Evolutionary conservation across 106 monocot genomes (phyloP).

Genomic region (Dactylorhiza incarnata): DNA sequence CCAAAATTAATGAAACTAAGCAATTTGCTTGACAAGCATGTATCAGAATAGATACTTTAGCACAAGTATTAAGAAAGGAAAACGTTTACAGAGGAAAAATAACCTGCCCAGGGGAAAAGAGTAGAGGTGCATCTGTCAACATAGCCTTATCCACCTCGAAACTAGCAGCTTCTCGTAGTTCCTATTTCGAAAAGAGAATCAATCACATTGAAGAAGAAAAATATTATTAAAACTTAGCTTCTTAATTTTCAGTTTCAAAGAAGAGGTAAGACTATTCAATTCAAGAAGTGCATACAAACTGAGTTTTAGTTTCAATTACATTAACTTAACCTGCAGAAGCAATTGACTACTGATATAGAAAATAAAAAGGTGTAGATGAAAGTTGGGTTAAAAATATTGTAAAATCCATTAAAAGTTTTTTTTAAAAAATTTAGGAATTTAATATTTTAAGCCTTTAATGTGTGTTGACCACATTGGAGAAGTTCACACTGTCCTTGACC

Average conservation of each 20-base stretch:
- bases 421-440: background rate
- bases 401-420: background rate
- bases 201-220: background rate
- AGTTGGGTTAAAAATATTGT: background rate
- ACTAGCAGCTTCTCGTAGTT: slow-evolving; percentile 51
- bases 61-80: background rate
- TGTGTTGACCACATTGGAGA: background rate
- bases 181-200: slow-evolving; percentile 22
- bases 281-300: background rate
- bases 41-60: background rate
- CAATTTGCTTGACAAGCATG: background rate
- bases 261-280: background rate
- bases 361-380: background rate
- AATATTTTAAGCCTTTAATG: background rate
- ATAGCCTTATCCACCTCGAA: slow-evolving; percentile 65
- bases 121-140: slow-evolving; percentile 95
- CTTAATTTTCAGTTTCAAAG: background rate
- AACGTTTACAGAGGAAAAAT: slow-evolving; percentile 3
- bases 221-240: background rate
- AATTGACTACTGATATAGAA: background rate
- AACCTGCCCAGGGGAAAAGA: slow-evolving; percentile 91
- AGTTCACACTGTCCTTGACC: background rate
- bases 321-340: background rate
- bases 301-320: background rate
- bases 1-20: background rate